Percentiles rank a stretch among this genome's conserved stretches.
Evolutionary conservation across 306 rosid species (phyloP).

Genomic region (Prunus dulcis): DNA sequence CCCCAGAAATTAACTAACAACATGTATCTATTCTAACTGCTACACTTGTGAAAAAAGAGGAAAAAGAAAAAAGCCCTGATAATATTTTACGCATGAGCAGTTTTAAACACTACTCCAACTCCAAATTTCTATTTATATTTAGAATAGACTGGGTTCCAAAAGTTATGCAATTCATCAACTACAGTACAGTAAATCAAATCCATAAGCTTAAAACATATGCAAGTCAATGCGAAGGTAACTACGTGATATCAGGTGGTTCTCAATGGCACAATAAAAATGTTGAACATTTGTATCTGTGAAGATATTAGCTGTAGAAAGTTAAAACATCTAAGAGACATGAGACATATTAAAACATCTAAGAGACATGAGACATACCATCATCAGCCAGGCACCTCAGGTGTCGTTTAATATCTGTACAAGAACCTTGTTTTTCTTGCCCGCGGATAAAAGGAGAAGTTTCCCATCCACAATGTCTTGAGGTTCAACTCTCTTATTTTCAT

Average conservation of each 20-base stretch:
- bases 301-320: neutral
- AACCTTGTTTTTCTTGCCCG: slow-evolving; percentile 96
- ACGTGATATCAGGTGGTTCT: neutral
- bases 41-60: too few species aligned
- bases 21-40: too few species aligned
- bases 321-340: neutral
- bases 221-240: neutral
- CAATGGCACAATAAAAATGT: neutral
- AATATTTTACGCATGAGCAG: neutral
- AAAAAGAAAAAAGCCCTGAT: neutral
- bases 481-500: slow-evolving; percentile 63
- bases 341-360: neutral
- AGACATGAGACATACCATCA: neutral
- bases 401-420: slow-evolving; percentile 52
- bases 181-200: neutral
- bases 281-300: neutral
- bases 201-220: neutral
- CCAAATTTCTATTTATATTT: neutral
- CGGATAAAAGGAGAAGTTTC: slow-evolving; percentile 80
- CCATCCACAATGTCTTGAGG: slow-evolving; percentile 80
- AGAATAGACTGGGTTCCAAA: neutral
- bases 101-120: neutral
- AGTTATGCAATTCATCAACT: neutral
- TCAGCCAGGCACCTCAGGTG: neutral
- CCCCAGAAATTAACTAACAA: too few species aligned